Base-by-base conservation (phyloP, 805 yeast genomes). In the Saccharomycopsis babjevae region DNA sequence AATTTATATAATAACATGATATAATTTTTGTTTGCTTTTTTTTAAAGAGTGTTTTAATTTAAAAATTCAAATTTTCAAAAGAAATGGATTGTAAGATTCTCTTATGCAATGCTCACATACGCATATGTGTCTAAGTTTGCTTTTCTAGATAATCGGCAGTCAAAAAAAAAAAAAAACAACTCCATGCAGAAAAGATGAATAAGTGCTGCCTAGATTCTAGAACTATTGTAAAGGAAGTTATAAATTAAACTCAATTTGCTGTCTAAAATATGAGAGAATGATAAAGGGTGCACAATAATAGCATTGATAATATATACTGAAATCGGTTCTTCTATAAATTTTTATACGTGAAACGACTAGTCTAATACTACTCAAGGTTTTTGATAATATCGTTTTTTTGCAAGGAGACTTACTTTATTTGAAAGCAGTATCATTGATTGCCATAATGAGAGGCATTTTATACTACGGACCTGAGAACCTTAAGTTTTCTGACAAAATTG, bases 391-490 rank as follows among this genome's bases (percentile, higher is more conserved):
- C 38, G 15, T 34, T 34, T 34, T 34, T 34, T 34, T 34, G 5
- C 10, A 2, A 7, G 38, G 10, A 34, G 10, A 34, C 38, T 7
- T 7, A 13, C 15, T 34, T 13, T 34, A 34, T 13, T 34, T 8
- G 15, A 34, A 34, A 34, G 5, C 38, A 34, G 10, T 34, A 34
- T 7, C 10, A 34, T 13, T 6, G 16, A 1, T 40, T 40, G 18
- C 20, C 34, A 58, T 65, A 30, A 76, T 77, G 80, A 74, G 67
- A 66, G 80, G 79, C 1, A 65, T 77, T 20, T 68, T 76, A 60
- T 77, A 76, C 61, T 69, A 73, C 62, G 79, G 78, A 1, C 72
- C 72, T 15, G 67, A 73, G 50, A 75, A 75, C 62, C 66, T 77
- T 38, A 67, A 75, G 54, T 77, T 67, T 66, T 69, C 74, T 6